These are phyloP conservation scores for Wickerhamiella azyma DNA, from an alignment of 805 yeast genomes.

Conservation along the genomic window DNA sequence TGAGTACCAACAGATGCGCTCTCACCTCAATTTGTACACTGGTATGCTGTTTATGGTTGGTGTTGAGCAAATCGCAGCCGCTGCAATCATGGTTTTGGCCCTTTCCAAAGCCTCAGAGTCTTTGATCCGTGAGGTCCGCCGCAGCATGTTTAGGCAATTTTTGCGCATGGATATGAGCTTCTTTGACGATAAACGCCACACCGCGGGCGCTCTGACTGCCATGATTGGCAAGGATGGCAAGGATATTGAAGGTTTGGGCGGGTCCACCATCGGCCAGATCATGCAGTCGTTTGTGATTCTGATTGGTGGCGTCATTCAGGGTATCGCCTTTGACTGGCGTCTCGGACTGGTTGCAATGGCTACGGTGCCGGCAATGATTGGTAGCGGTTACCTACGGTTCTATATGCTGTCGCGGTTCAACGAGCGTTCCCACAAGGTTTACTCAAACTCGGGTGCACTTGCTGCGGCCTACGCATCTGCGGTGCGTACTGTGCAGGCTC, in stretches of 20 bases:
- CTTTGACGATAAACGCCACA: constrained; percentile 26
- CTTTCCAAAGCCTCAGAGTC: constrained; percentile 23
- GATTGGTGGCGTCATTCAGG: constrained; percentile 28
- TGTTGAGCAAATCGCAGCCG: constrained; percentile 19
- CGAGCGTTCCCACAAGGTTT: constrained; percentile 27
- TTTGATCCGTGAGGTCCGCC: constrained; percentile 26
- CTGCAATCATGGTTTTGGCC: constrained; percentile 17
- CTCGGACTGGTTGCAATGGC: constrained; percentile 30
- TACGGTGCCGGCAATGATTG: constrained; percentile 28
- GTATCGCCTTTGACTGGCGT: constrained; percentile 29
- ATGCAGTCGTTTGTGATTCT: constrained; percentile 27
- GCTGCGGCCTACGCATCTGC: constrained; percentile 30
- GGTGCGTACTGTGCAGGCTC: constrained; percentile 30
- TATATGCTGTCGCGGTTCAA: constrained; percentile 24
- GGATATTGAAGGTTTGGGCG: constrained; percentile 30
- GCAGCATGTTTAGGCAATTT: constrained; percentile 23
- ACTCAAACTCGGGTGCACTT: constrained; percentile 29
- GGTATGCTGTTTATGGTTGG: constrained; percentile 29
- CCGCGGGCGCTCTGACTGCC: constrained; percentile 28
- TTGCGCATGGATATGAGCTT: constrained; percentile 28
- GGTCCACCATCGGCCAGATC: constrained; percentile 30
- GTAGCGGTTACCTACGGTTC: constrained; percentile 29
- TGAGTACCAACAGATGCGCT: constrained; percentile 26
- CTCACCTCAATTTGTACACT: constrained; percentile 23
- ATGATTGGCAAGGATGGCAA: constrained; percentile 30